These are phyloP conservation scores for Penicillium thymicola DNA, from an alignment of 2,329 filamentous ascomycete genomes.

Conservation along the genomic window DNA sequence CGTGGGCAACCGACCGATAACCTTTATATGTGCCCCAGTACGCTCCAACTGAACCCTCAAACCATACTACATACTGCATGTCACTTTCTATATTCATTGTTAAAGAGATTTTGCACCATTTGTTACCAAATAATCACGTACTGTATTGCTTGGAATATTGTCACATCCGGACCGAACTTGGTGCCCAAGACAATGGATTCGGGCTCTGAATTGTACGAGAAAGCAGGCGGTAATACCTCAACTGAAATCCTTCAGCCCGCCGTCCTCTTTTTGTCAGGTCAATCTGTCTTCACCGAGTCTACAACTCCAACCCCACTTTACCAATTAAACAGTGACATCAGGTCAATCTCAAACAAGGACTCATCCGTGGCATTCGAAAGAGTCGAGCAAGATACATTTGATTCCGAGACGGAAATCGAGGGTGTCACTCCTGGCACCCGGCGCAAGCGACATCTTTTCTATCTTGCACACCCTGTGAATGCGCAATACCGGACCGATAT, in stretches of 20 bases:
- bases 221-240: neutral
- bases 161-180: neutral
- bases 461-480: slow-evolving; percentile 15
- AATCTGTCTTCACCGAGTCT: neutral
- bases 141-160: neutral
- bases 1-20: no score
- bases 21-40: neutral
- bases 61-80: neutral
- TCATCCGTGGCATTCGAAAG: slow-evolving; percentile 1
- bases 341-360: neutral
- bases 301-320: neutral
- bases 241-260: neutral
- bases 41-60: neutral
- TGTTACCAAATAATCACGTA: neutral
- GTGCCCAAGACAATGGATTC: neutral
- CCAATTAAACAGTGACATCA: neutral
- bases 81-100: neutral
- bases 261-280: neutral
- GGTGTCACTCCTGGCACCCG: neutral
- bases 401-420: neutral
- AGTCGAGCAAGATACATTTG: neutral
- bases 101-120: neutral
- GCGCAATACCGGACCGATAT: slow-evolving; percentile 17
- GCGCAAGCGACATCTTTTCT: slow-evolving; percentile 1
- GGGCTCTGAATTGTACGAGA: neutral